Evolutionary conservation across 2,329 filamentous ascomycete genomes (phyloP).

Genomic region (Domatiomyces catenatus): DNA sequence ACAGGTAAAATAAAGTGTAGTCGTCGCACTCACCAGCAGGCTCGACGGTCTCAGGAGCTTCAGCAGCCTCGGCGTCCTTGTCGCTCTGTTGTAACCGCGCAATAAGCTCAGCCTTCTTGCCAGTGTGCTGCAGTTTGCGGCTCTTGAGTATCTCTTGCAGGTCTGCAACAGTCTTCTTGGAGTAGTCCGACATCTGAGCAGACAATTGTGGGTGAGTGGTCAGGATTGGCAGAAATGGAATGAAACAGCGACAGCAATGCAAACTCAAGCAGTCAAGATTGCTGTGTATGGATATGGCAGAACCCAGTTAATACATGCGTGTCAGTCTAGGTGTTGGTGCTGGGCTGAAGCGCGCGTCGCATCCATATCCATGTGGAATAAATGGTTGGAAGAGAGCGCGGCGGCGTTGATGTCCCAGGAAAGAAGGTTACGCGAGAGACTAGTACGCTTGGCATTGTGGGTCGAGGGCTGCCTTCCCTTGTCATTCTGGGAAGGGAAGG

Average conservation of each 20-base stretch:
- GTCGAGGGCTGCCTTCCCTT: no score
- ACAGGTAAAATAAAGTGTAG: no score
- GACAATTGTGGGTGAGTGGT: not conserved
- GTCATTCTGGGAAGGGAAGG: no score
- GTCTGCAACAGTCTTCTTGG: constrained; percentile 36
- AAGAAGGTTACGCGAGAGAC: not conserved
- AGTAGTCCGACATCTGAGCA: constrained; percentile 26
- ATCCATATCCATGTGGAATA: not conserved
- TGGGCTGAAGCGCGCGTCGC: not conserved
- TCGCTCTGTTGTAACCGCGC: constrained; percentile 33
- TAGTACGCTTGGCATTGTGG: no score
- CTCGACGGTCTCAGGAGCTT: constrained; percentile 4
- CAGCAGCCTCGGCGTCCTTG: constrained; percentile 11
- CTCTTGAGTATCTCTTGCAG: constrained; percentile 35
- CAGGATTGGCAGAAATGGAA: not conserved
- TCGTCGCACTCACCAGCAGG: constrained; percentile 4
- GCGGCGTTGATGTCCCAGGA: no score
- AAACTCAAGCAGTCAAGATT: not conserved
- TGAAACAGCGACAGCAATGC: not conserved
- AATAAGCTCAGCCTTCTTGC: constrained; percentile 36
- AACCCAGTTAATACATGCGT: not conserved
- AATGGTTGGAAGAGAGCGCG: not conserved
- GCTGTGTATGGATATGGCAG: not conserved
- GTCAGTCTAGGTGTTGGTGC: not conserved
- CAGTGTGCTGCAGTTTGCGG: constrained; percentile 31